Percentiles rank a stretch among this genome's conserved stretches.
Evolutionary conservation across 768 basidiomycete species (phyloP).

Genomic region (Panaeolus cyanescens): DNA sequence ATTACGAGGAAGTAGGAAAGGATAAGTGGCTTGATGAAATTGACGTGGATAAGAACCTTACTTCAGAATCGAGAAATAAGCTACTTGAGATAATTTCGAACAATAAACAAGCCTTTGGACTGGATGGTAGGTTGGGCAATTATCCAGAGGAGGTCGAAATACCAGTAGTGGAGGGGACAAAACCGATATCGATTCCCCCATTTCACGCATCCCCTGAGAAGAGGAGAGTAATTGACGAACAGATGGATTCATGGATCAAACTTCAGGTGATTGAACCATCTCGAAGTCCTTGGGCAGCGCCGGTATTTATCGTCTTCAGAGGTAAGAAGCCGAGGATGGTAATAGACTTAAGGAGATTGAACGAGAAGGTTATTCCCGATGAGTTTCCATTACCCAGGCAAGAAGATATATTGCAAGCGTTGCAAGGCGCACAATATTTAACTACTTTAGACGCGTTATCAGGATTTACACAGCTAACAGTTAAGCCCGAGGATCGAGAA

Average conservation of each 20-base stretch:
- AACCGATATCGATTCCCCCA: too few relatives aligned
- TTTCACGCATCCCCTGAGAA: too few relatives aligned
- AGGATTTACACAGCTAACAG: constrained; percentile 39
- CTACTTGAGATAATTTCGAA: constrained; percentile 16
- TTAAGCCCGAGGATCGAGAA: too few relatives aligned
- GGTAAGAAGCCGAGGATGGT: constrained; percentile 34
- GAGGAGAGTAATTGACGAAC: too few relatives aligned
- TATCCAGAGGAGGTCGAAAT: constrained; percentile 24
- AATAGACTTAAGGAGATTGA: constrained; percentile 27
- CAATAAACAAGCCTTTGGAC: constrained; percentile 24
- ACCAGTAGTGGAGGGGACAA: constrained; percentile 18
- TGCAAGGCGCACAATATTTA: constrained; percentile 30
- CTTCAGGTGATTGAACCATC: constrained; percentile 41
- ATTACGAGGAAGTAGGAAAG: constrained; percentile 12
- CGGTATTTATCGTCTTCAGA: too few relatives aligned
- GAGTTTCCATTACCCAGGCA: too few relatives aligned
- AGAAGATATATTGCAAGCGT: constrained; percentile 24
- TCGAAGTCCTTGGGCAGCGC: constrained; percentile 37
- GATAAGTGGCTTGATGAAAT: constrained; percentile 2
- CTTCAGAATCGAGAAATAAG: background rate
- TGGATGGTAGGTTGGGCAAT: too few relatives aligned
- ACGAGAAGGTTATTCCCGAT: constrained; percentile 6
- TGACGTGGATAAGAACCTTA: constrained; percentile 9
- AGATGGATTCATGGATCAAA: constrained; percentile 35
- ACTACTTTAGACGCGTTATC: constrained; percentile 27